Evolutionary conservation across 768 basidiomycete genomes (phyloP).

Genomic region (Mycena latifolia): DNA sequence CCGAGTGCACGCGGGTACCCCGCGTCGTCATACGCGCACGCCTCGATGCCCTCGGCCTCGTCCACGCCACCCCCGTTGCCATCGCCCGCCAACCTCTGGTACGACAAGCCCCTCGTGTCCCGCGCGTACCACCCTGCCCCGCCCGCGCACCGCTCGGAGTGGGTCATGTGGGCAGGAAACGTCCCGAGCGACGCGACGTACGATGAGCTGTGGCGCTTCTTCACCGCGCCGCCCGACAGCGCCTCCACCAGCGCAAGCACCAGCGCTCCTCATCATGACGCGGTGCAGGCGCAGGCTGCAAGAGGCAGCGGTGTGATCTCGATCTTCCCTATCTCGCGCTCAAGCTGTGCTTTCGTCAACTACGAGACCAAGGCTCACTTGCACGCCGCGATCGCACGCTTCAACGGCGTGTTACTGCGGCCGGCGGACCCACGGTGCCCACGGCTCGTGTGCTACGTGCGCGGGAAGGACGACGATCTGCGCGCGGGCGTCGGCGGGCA

Average conservation of each 20-base stretch:
- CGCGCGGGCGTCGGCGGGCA: constrained; percentile 93
- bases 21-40: too few relatives aligned
- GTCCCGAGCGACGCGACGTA: constrained; percentile 85
- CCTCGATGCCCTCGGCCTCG: too few relatives aligned
- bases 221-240: constrained; percentile 59
- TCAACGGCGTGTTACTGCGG: constrained; percentile 79
- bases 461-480: constrained; percentile 85
- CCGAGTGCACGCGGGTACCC: too few relatives aligned
- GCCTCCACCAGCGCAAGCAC: too few relatives aligned
- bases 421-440: constrained; percentile 78
- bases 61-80: too few relatives aligned
- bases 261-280: too few relatives aligned
- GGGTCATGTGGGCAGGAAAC: constrained; percentile 98
- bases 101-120: constrained; percentile 44
- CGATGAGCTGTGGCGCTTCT: constrained; percentile 86
- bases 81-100: too few relatives aligned
- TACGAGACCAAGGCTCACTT: constrained; percentile 75
- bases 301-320: constrained; percentile 74
- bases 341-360: constrained; percentile 95
- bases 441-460: constrained; percentile 83
- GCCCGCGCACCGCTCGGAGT: constrained; percentile 82
- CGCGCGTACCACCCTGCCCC: constrained; percentile 76
- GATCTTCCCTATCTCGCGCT: constrained; percentile 90
- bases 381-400: constrained; percentile 72
- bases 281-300: too few relatives aligned